A percentile compares a stretch with the other conserved stretches of the same genome.
phyloP scores from a whole-genome alignment of 306 rosid genomes.

The Sphenostylis stenocarpa region DNA sequence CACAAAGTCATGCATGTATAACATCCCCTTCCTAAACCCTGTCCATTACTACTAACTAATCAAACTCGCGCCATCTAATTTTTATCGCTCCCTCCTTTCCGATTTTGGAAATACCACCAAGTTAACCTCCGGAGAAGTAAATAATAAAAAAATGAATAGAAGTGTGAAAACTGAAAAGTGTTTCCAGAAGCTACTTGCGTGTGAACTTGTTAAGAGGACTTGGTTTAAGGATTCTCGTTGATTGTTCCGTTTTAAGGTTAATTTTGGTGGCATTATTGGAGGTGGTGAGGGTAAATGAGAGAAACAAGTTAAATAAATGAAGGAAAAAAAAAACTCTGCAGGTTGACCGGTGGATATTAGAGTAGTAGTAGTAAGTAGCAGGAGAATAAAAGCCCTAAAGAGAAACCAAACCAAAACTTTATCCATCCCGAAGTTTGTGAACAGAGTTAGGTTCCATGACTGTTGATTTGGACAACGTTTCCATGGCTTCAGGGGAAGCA shows the following conservation, averaged over 20 bases:
- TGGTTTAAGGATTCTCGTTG: constrained; percentile 51
- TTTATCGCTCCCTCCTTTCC: background rate
- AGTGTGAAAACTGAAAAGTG: background rate
- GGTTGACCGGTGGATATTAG: constrained; percentile 70
- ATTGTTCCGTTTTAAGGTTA: constrained; percentile 44
- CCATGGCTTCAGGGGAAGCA: constrained; percentile 84
- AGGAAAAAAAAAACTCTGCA: background rate
- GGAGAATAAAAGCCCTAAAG: constrained; percentile 40
- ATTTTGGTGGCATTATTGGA: constrained; percentile 49
- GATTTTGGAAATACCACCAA: background rate
- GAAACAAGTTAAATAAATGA: background rate
- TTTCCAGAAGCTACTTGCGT: background rate
- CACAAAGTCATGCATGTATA: background rate
- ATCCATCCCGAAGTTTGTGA: constrained; percentile 23
- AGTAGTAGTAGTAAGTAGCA: background rate
- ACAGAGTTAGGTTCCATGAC: constrained; percentile 44
- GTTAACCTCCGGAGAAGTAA: background rate
- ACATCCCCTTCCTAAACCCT: background rate
- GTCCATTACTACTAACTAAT: background rate
- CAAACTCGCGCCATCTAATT: background rate
- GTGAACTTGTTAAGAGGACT: background rate
- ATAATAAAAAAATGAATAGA: background rate
- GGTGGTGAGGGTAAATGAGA: constrained; percentile 49
- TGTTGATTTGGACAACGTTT: constrained; percentile 69
- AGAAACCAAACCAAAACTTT: constrained; percentile 8